Conservation (phyloP, 2,329 filamentous ascomycete genomes). For the Alternaria alternata region DNA sequence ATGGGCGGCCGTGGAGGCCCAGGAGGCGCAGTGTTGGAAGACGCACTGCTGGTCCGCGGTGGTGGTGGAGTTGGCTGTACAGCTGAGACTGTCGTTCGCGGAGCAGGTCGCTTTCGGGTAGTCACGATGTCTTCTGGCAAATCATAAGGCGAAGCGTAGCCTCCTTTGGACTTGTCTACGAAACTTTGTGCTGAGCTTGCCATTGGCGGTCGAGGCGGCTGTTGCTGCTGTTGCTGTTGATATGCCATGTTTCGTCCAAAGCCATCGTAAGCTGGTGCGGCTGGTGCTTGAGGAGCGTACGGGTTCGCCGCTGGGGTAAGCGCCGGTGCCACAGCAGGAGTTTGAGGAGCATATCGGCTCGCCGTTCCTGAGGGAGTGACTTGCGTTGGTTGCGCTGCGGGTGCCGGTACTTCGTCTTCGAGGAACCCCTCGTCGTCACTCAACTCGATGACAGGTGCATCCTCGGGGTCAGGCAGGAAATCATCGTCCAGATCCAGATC, state of each 20-base stretch:
- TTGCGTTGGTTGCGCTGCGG: conserved; percentile 20
- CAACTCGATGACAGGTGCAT: conserved; percentile 67
- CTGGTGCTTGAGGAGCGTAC: conserved; percentile 60
- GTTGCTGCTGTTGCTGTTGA: conserved; percentile 40
- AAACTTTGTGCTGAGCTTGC: conserved; percentile 74
- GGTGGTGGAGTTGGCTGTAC: conserved; percentile 59
- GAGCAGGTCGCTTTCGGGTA: conserved; percentile 64
- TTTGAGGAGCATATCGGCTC: conserved; percentile 50
- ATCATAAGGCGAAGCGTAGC: conserved; percentile 94
- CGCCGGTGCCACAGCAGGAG: conserved; percentile 31
- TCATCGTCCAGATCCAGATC: conserved; percentile 83
- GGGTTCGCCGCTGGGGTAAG: conserved; percentile 47
- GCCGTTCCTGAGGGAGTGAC: conserved; percentile 24
- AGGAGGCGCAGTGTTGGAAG: conserved; percentile 28
- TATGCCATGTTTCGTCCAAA: conserved; percentile 40
- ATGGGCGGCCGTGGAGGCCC: conserved; percentile 31
- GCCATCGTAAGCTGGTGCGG: conserved; percentile 40
- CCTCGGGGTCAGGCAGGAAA: conserved; percentile 65
- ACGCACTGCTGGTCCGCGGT: conserved; percentile 69
- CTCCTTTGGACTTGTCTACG: conserved; percentile 86
- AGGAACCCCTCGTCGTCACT: conserved; percentile 89
- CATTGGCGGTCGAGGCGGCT: conserved; percentile 59
- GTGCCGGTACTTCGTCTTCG: conserved; percentile 67
- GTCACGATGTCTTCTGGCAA: conserved; percentile 87
- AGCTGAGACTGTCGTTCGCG: conserved; percentile 38